Base-by-base conservation (phyloP, 2,329 filamentous ascomycete species). In the Penicillium sp. region DNA sequence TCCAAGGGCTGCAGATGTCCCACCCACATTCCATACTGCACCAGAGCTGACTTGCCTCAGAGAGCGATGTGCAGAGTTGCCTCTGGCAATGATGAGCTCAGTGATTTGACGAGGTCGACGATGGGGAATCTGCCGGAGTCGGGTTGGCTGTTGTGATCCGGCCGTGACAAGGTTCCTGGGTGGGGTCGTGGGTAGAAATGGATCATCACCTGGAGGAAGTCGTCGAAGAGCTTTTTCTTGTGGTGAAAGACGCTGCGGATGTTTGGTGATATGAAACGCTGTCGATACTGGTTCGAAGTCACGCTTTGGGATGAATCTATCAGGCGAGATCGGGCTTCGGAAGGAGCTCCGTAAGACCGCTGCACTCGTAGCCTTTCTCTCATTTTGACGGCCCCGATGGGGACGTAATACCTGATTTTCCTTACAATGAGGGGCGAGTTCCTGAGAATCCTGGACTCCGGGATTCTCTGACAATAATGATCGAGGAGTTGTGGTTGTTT, bases 1-100 rank as follows among this genome's bases (percentile, higher is more conserved):
- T 13, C 76, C 72, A 22, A 73, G 74, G 7, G 75, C 72, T n/a
- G 81, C 80, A 41, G 81, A 79, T 9, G 81, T 64, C n/a, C 87
- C 86, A 22, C 88, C 87, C 10, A 93, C 83, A 14, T 83, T 81
- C 89, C 88, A 95, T 14, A 92, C 77, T 9, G 84, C 79, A 2
- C 87, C 86, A 53, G 77, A 72, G 65, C 87, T 91, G 53, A 82
- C 73, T 63, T 84, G 76, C 48, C 77, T 62, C 6, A 62, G 57
- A 14, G 60, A 44, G 25, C 58, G 57, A 39, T 54, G 52, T 16
- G 50, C 45, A 46, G 19, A 43, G n/a, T 35, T 40, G 10, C 49
- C 44, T 39, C 53, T 49, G 18, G 57, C 33, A 25, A 60, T 38
- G 11, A 49, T 50, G 3, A 61, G 51, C 41, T 65, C 63, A 28